Evolutionary conservation across 768 basidiomycete species (phyloP), one percentile per base, ranked within the genome.

Genomic region (Xanthoconium purpureum): DNA sequence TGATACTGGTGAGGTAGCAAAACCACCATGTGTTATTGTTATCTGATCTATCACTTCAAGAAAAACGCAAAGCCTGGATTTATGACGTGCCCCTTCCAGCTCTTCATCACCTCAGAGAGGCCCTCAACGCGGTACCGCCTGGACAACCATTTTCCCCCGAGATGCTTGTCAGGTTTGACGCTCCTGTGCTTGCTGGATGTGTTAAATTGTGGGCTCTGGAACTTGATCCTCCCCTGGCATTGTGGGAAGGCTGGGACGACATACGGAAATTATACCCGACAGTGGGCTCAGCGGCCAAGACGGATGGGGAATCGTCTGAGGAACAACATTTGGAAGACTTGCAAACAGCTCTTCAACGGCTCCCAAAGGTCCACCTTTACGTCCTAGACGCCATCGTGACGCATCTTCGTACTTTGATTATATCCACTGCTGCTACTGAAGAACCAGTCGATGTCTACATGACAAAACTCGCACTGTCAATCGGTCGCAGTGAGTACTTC

Each of bases 191-290:
- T 32, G 94, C 95, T 3, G 85, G 87, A 52, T 78, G 85, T 14
- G 73, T 95, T 66, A 98, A 95, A 73, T 74, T 98, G 14, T 98
- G 93, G 91, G 68, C 87, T 24, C 77, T 97, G n/a, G 95, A 98
- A 70, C 80, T 98, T 29, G 85, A 93, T 66, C 91, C 92, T 9
- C 94, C 96, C 29, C 70, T 97, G 12, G 81, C 84, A 17, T 74
- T 89, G 46, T 96, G 87, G 78, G 92, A 95, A 64, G 84, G 88
- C 44, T 98, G 94, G 90, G 93, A 95, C 42, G 94, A 97, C 32
- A 78, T 95, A 58, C 82, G 91, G 52, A 87, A 84, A 59, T 61
- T 97, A n/a, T 98, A 97, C 65, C 93, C 92, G 6, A 80, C 76
- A 73, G 82, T 90, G 52, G 85, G 88, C 28, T 80, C 83, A 11